Evolutionary conservation across 2,329 filamentous ascomycete genomes (phyloP), one percentile per base, ranked within the genome.

Genomic region (Ophiostoma pallidulum): DNA sequence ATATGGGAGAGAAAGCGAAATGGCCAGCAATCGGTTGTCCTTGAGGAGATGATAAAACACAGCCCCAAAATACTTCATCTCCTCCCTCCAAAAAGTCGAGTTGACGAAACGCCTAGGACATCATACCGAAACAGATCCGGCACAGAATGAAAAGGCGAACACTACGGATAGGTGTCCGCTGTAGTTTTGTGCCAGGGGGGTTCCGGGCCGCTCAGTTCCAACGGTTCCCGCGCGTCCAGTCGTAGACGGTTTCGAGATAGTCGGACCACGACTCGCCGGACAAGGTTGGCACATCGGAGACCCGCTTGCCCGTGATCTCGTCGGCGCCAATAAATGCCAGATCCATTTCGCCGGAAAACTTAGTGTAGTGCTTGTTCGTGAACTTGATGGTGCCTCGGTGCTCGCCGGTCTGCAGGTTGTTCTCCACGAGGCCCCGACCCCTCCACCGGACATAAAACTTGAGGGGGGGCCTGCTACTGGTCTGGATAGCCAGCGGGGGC

Each of bases 321-420:
- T 45, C 40, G 3, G 42, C 54, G 24, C 52, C 56, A 8, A 59
- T 52, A 22, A 56, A 56, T n/a, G 44, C 33, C 9, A 61, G 47
- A 45, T 56, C 51, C 43, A 57, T 55, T 40, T 54, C 44, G 41
- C 55, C 59, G 0, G 51, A 35, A 41, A 62, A 60, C 28, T 50
- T 55, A 22, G 55, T 55, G 54, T 57, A 61, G 41, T 56, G 53
- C 28, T 56, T 52, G 47, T 58, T 56, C 2, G 53, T 45, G 36
- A 60, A 62, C 33, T 49, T 57, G 52, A 62, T 54, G 18, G 50
- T 52, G 12, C 60, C 60, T 2, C 53, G 41, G 28, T 56, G 48
- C n/a, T 56, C 53, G 7, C 48, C 32, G 5, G 43, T 44, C 38
- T 56, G 48, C 49, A 58, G 54, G 47, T 55, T 36, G 14, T 56